Evolutionary conservation across 1,139 yeast species (phyloP), one percentile per base, ranked within the genome.

Genomic region (Sporopachydermia cereana): DNA sequence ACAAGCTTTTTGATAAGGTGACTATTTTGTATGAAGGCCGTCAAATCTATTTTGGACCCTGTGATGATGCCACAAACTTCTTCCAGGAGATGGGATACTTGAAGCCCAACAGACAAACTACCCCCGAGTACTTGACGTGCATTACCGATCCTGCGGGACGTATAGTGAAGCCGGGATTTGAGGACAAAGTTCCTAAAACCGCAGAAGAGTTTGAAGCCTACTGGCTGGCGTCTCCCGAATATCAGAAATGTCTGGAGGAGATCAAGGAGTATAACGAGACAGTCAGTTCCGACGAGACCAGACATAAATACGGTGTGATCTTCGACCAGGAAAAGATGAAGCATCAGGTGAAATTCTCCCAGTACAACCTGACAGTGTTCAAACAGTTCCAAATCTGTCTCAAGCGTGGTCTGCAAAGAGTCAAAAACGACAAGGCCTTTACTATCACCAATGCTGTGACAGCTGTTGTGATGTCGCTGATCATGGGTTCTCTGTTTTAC

Each of bases 41-140:
- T 49, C 72, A 71, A 53, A 65, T 71, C 30, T 71, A 55, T 53
- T 70, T 57, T 48, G 76, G 76, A 47, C 48, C 51, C 3, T 55
- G 63, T 45, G 63, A 62, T 34, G 53, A 58, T 16, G 79, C 78
- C 1, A 72, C 67, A 53, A 57, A 54, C 2, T 74, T 57, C 54
- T 74, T 74, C 47, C 58, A 60, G 45, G 60, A 60, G 22, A 66
- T 73, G 74, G 79, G 79, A 4, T 75, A 62, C 51, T 61, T 57
- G 52, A 76, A 78, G 57, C 77, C 77, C 14, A 61, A 67, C 44
- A 68, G 80, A 61, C 79, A 74, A 58, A 70, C 74, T 21, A 72
- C 78, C n/a, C 77, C 79, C 18, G 80, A 75, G 54, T 75, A 63
- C 55, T 61, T 75, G 58, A 78, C 80, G 36, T 78, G 79, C 1